Evolutionary conservation across 2,329 filamentous ascomycete species (phyloP), one percentile per base, ranked within the genome.

Genomic region (Thelonectria olida): DNA sequence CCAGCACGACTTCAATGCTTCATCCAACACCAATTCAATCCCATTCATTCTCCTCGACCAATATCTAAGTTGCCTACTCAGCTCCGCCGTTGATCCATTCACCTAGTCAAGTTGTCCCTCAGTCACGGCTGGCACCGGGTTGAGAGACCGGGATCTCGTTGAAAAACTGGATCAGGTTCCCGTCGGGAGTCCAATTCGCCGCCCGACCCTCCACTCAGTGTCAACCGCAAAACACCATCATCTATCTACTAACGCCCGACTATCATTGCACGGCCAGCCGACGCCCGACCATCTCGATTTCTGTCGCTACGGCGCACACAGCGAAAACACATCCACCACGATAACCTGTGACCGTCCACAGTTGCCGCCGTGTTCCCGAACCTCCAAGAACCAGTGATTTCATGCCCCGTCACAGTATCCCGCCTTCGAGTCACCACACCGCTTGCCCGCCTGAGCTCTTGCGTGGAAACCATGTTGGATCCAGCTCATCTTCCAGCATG

Each of bases 391-490:
- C 70, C 70, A 70, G 67, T 71, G 64, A 72, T 73, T 73, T 73
- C 67, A 73, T 73, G 71, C 71, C 69, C 71, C 69, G 71, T 71
- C 69, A 72, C 69, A 72, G 58, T 54, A 55, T 54, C 49, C 67
- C 68, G 58, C 54, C 55, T 67, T 61, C 67, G 55, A 69, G 41
- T 62, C 54, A 70, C 62, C 64, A 70, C 68, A 72, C 68, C 70
- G 69, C 70, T 71, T 70, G 63, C 68, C 62, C 67, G 52, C 68
- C 67, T 67, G 53, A 64, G 13, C 49, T 58, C 53, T 68, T 67
- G 64, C 67, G 56, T 62, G 62, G 64, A 67, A 71, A 75, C 54
- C 66, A 76, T 76, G 74, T 73, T 66, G 63, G 64, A 70, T 71
- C 66, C 62, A 63, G 62, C 61, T 54, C 64, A 57, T 63, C 61